These are phyloP conservation scores for Phytophthora ohioensis DNA, from an alignment of 352 stramenopile genomes.

Conservation along the genomic window DNA sequence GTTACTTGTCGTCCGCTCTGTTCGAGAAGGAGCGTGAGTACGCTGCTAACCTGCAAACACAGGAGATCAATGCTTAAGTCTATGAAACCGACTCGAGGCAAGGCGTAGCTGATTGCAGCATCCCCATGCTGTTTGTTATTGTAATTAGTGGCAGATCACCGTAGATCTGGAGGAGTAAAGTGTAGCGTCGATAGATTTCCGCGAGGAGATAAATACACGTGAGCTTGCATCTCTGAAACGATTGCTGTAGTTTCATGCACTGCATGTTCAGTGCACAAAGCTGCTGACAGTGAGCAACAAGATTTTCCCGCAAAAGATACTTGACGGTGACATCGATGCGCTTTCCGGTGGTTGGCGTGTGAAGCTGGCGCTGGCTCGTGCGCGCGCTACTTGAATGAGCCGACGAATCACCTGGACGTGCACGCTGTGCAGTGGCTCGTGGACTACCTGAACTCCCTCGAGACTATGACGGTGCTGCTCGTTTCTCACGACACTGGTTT, in stretches of 20 bases:
- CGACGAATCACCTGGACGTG: constrained; percentile 96
- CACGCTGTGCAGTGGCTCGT: constrained; percentile 98
- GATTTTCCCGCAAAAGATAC: constrained; percentile 92
- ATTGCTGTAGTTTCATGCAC: too few species aligned
- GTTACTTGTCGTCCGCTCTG: constrained; percentile 83
- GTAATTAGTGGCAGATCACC: constrained; percentile 17
- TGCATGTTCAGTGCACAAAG: not conserved
- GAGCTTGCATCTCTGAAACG: constrained; percentile 5
- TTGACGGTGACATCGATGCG: constrained; percentile 93
- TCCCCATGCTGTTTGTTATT: constrained; percentile 26
- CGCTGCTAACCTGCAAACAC: constrained; percentile 70
- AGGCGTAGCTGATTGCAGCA: not conserved
- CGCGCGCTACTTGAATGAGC: constrained; percentile 93
- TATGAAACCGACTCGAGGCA: constrained; percentile 2
- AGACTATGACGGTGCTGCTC: constrained; percentile 95
- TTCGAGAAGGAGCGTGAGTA: constrained; percentile 86
- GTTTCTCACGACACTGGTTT: constrained; percentile 98
- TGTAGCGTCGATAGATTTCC: constrained; percentile 9
- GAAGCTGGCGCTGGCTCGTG: constrained; percentile 96
- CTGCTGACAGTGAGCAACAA: not conserved
- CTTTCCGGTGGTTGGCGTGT: constrained; percentile 97
- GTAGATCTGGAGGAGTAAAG: constrained; percentile 16
- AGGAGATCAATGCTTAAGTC: constrained; percentile 44
- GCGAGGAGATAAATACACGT: constrained; percentile 18
- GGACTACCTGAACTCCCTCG: constrained; percentile 96